These are phyloP conservation scores for Glutinoglossum americanum DNA, from an alignment of 495 filamentous ascomycete genomes.

Conservation along the genomic window DNA sequence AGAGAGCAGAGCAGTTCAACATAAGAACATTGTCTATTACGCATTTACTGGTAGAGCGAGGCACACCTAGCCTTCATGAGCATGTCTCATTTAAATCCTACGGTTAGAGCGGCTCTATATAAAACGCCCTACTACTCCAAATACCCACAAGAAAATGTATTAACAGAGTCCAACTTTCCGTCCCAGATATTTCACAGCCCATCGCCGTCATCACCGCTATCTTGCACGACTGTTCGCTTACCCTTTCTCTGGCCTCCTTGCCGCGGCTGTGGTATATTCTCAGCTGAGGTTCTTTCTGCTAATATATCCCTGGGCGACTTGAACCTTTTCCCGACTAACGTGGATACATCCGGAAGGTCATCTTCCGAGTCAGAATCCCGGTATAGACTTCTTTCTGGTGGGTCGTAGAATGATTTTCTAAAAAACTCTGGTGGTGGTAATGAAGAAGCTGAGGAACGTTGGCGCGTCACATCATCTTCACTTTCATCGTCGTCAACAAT, in stretches of 20 bases:
- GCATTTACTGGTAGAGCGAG: background rate
- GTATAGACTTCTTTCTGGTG: background rate
- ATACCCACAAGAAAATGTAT: background rate
- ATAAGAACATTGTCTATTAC: no score
- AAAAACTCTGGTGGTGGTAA: background rate
- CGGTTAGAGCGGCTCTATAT: background rate
- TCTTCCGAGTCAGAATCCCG: constrained; percentile 9
- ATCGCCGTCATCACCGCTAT: constrained; percentile 3
- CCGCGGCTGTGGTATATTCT: background rate
- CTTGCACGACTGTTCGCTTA: background rate
- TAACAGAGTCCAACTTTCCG: background rate
- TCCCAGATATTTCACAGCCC: background rate
- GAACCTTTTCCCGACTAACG: constrained; percentile 6
- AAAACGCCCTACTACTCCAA: background rate
- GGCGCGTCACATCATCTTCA: background rate
- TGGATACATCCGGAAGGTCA: constrained; percentile 13
- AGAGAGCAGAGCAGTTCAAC: no score
- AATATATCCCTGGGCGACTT: background rate
- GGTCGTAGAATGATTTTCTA: background rate
- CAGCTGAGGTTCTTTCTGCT: background rate
- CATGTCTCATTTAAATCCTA: no score
- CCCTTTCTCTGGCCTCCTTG: background rate
- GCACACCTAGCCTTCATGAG: background rate
- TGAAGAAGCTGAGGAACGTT: constrained; percentile 4
- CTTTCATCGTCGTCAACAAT: constrained; percentile 5